phyloP scores from a whole-genome alignment of 2,329 filamentous ascomycete species.

The Rhinocladiella similis region DNA sequence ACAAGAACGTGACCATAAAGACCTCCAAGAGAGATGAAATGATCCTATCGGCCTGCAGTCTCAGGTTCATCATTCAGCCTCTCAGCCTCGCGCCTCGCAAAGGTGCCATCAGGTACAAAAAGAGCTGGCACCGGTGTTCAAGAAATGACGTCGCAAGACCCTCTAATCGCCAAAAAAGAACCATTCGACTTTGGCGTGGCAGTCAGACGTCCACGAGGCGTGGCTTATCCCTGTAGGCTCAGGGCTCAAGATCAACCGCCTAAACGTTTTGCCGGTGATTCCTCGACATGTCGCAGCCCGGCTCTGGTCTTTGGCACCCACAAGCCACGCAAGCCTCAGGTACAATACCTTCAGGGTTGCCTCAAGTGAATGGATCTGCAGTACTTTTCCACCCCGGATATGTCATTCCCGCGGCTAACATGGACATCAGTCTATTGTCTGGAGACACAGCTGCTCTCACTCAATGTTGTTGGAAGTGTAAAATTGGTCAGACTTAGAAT shows the following conservation, averaged over 20 bases:
- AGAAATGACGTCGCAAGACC: background rate
- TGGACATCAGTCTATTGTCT: background rate
- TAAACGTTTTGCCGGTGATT: conserved; percentile 17
- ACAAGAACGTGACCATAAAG: background rate
- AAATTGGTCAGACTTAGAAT: background rate
- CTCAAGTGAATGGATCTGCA: background rate
- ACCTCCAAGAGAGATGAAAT: background rate
- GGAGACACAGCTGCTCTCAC: background rate
- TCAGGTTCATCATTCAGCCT: conserved; percentile 21
- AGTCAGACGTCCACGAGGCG: background rate
- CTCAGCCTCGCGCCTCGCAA: conserved; percentile 5
- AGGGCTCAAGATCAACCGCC: conserved; percentile 2
- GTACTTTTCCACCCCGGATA: background rate
- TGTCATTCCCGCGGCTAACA: background rate
- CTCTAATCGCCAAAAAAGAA: background rate
- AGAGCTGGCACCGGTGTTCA: background rate
- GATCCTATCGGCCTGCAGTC: background rate
- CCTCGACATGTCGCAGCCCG: background rate
- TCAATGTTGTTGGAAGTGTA: too few relatives aligned
- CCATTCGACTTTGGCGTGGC: background rate
- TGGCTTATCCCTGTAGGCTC: background rate
- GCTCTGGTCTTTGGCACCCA: background rate
- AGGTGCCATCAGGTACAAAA: background rate
- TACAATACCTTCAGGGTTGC: too few relatives aligned
- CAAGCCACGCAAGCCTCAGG: conserved; percentile 14